Evolutionary conservation across 23 red algal genomes (phyloP), one percentile per base, ranked within the genome.

Genomic region (Gracilaria gracilis): DNA sequence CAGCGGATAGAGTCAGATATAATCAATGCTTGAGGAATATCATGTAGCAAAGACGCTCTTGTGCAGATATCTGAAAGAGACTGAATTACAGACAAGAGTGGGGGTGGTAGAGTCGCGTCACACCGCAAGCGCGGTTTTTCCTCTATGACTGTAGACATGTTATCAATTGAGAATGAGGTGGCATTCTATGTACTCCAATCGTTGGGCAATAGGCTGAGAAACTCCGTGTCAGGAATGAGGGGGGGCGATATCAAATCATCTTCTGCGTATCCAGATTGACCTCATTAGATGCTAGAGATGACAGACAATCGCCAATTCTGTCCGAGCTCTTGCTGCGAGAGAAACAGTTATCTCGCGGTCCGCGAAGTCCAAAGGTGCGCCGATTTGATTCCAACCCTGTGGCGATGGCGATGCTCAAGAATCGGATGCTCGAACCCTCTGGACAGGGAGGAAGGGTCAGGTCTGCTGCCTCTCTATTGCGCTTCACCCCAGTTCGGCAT

Each of bases 1-100:
- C 38, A 12, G 35, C 67, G 67, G 44, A 73, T 40, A 6, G 67
- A 73, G 38, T 44, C 67, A 73, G 67, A 73, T 23, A 73, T n/a
- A 20, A 73, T 40, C 67, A 44, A 37, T 40, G 67, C 67, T 16
- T 73, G 67, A 29, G 35, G 67, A 37, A 73, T n/a, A 40, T 73
- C 21, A 8, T 73, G 35, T 6, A 73, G 67, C 34, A 73, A 42
- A 3, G 67, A 73, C 9, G 67, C 67, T 73, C 67, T 73, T 7
- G 38, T 44, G 38, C 67, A 73, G 28, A 44, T 73, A 44, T 73
- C 67, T 40, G 67, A 73, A 0, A 73, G 20, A 1, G 67, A 73
- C 35, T n/a, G 67, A 24, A 73, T 35, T 35, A 44, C 38, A 4
- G 67, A 40, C 35, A 35, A 23, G 4, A 73, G 35, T 44, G 67